These are phyloP conservation scores for Halophytophthora batemanensis DNA, from an alignment of 352 stramenopile species.

Conservation along the genomic window DNA sequence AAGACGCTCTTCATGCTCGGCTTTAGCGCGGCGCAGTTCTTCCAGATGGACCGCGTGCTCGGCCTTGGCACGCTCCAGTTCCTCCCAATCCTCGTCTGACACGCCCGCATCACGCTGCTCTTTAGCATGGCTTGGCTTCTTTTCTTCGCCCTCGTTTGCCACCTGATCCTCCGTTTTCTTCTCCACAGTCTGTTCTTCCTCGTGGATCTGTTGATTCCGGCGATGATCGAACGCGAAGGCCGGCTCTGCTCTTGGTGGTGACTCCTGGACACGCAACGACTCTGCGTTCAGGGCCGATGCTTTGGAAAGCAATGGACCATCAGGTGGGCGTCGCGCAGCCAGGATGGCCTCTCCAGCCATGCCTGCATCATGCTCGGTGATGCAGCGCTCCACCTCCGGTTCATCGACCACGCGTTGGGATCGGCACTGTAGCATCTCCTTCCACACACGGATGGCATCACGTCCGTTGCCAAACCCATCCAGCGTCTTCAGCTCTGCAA, in stretches of 20 bases:
- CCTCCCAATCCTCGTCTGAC: constrained; percentile 61
- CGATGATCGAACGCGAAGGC: neutral
- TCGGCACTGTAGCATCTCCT: constrained; percentile 57
- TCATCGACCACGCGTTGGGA: constrained; percentile 48
- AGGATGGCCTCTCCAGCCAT: constrained; percentile 36
- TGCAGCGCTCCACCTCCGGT: constrained; percentile 45
- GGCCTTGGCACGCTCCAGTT: constrained; percentile 60
- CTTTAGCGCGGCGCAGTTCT: constrained; percentile 24
- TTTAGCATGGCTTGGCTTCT: constrained; percentile 13
- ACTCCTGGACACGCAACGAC: constrained; percentile 6
- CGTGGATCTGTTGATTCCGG: constrained; percentile 5
- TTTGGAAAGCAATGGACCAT: constrained; percentile 26
- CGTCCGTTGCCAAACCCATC: constrained; percentile 73
- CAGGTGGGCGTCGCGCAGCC: constrained; percentile 33
- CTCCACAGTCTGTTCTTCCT: constrained; percentile 1
- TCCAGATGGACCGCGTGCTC: constrained; percentile 36
- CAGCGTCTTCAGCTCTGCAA: constrained; percentile 37
- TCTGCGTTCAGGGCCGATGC: constrained; percentile 4
- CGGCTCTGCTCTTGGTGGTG: neutral
- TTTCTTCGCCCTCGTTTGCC: constrained; percentile 11
- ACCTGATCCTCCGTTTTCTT: constrained; percentile 19
- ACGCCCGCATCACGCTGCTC: constrained; percentile 45
- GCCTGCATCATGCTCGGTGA: constrained; percentile 41
- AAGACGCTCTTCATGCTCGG: constrained; percentile 4
- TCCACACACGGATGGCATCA: constrained; percentile 67